Percentiles rank a stretch among this genome's conserved stretches.
These are phyloP conservation scores for Microcyclosporella mali DNA, from an alignment of 2,329 filamentous ascomycete genomes.

Conservation along the genomic window DNA sequence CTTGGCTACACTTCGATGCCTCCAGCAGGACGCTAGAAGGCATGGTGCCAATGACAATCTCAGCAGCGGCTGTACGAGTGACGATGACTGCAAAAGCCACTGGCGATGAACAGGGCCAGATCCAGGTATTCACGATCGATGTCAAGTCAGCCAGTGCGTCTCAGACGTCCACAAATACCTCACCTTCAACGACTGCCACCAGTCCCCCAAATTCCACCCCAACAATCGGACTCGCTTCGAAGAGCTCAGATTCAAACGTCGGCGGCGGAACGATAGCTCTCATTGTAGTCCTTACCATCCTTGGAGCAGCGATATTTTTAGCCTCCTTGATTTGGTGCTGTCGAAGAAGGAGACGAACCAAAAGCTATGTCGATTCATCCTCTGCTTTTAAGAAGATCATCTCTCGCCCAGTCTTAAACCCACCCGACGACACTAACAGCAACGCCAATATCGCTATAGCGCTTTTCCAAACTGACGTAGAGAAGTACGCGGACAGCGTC, in stretches of 20 bases:
- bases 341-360: conserved; percentile 19
- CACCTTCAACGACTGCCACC: conserved; percentile 2
- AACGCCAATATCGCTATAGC: conserved; percentile 2
- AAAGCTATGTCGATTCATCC: conserved; percentile 10
- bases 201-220: conserved; percentile 3
- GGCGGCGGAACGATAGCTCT: conserved; percentile 28
- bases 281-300: conserved; percentile 30
- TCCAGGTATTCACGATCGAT: conserved; percentile 41
- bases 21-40: conserved; percentile 42
- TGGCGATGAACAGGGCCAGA: conserved; percentile 28
- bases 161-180: conserved; percentile 8
- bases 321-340: conserved; percentile 22
- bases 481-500: conserved; percentile 32
- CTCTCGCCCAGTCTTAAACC: conserved; percentile 36
- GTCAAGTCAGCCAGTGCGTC: conserved; percentile 18
- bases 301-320: conserved; percentile 21
- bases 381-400: conserved; percentile 33
- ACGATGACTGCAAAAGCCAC: conserved; percentile 39
- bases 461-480: conserved; percentile 33
- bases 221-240: conserved; percentile 1
- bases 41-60: conserved; percentile 39
- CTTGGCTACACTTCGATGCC: conserved; percentile 48
- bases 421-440: conserved; percentile 15
- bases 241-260: conserved; percentile 2
- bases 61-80: conserved; percentile 36